A percentile compares a stretch with the other conserved stretches of the same genome.
These are phyloP conservation scores for Teratosphaeria destructans DNA, from an alignment of 2,329 filamentous ascomycete species.

Conservation along the genomic window DNA sequence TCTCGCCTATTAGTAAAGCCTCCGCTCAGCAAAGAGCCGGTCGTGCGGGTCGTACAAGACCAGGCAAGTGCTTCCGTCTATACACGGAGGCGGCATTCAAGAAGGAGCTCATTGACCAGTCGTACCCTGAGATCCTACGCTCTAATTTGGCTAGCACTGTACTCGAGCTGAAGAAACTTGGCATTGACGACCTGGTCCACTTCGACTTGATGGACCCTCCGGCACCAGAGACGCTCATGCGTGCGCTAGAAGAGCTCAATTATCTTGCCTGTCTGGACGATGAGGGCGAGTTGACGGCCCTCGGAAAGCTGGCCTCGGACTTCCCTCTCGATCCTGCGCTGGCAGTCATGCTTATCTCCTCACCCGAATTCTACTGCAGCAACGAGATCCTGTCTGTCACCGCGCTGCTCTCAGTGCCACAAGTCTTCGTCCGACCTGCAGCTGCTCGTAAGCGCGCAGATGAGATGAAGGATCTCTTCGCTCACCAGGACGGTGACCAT, in stretches of 20 bases:
- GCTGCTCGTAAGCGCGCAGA: conserved; percentile 81
- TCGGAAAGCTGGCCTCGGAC: conserved; percentile 82
- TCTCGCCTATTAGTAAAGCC: conserved; percentile 94
- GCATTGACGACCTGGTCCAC: conserved; percentile 89
- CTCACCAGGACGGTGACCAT: conserved; percentile 88
- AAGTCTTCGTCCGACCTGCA: conserved; percentile 83
- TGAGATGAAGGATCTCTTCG: conserved; percentile 92
- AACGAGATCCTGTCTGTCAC: conserved; percentile 97
- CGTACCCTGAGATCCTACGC: conserved; percentile 87
- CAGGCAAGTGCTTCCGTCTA: conserved; percentile 94
- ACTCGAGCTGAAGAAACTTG: conserved; percentile 92
- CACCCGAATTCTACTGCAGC: conserved; percentile 95
- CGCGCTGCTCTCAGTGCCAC: conserved; percentile 83
- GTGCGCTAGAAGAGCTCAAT: conserved; percentile 92
- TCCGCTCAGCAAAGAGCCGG: conserved; percentile 94
- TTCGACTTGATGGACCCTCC: conserved; percentile 99
- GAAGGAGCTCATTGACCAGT: conserved; percentile 95
- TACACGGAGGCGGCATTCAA: conserved; percentile 96
- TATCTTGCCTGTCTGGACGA: conserved; percentile 95
- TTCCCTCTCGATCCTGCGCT: conserved; percentile 90
- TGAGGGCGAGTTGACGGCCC: conserved; percentile 78
- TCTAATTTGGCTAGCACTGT: conserved; percentile 94
- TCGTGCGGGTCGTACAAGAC: conserved; percentile 96
- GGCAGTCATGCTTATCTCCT: conserved; percentile 95
- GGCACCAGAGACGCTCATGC: conserved; percentile 95